phyloP scores from a whole-genome alignment of 78 protist species.

The Trichosphaerium sp. region DNA sequence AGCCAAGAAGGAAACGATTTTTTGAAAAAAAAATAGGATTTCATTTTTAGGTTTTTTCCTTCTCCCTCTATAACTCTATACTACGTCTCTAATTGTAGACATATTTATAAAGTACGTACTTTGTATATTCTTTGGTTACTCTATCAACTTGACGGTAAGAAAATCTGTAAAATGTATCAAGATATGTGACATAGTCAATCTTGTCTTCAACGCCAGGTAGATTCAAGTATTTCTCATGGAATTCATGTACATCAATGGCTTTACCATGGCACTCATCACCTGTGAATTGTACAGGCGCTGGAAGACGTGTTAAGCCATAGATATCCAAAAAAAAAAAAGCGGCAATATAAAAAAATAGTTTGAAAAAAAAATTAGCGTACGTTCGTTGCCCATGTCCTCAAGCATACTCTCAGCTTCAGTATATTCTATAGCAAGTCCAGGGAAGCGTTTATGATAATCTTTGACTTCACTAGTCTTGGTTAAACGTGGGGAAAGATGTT shows the following conservation, averaged over 20 bases:
- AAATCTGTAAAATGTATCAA: slow-evolving; percentile 16
- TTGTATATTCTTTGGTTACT: slow-evolving; percentile 6
- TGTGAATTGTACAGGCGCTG: slow-evolving; percentile 29
- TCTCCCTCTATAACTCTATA: neutral
- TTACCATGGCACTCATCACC: slow-evolving; percentile 45
- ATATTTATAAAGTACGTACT: slow-evolving; percentile 9
- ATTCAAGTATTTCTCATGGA: slow-evolving; percentile 23
- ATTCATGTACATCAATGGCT: slow-evolving; percentile 38
- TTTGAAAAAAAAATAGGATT: neutral
- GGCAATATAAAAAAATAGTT: neutral
- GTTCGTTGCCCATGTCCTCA: neutral
- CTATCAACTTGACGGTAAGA: slow-evolving; percentile 12
- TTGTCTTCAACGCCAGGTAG: neutral
- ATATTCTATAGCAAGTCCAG: neutral
- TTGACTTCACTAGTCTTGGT: slow-evolving; percentile 30
- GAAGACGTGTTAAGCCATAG: neutral
- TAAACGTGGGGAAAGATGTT: too few relatives aligned
- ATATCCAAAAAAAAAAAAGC: neutral
- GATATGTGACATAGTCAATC: slow-evolving; percentile 16
- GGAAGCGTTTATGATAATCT: slow-evolving; percentile 40
- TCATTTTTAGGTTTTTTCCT: slow-evolving; percentile 20
- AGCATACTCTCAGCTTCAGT: neutral
- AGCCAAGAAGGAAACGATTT: slow-evolving; percentile 6
- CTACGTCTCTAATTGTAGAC: slow-evolving; percentile 20
- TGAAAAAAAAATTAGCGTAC: neutral